A percentile compares a stretch with the other conserved stretches of the same genome.
phyloP scores from a whole-genome alignment of 768 basidiomycete genomes.

The Trametopsis cervina region DNA sequence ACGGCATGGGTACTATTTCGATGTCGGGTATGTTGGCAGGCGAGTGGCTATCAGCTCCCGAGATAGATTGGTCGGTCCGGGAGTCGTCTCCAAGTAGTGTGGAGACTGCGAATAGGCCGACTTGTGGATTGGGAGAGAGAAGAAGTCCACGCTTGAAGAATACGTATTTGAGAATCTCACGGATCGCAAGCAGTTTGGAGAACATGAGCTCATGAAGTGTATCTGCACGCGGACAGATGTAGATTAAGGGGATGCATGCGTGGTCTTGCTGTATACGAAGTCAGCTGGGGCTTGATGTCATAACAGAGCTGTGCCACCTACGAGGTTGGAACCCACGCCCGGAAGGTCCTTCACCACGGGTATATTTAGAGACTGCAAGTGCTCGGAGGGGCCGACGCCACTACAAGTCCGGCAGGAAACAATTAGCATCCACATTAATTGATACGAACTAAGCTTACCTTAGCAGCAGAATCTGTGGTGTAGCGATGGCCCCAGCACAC shows the following conservation, averaged over 20 bases:
- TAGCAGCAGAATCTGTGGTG: constrained; percentile 8
- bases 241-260: constrained; percentile 2
- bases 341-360: constrained; percentile 25
- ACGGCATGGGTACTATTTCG: constrained; percentile 4
- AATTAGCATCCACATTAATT: not conserved
- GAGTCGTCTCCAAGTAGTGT: constrained; percentile 5
- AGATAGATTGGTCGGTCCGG: not conserved
- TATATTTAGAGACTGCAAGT: constrained; percentile 26
- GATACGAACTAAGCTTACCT: constrained; percentile 3
- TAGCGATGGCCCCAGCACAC: constrained; percentile 9
- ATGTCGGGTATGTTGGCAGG: constrained; percentile 10
- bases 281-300: not conserved
- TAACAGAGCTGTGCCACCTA: constrained; percentile 9
- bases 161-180: constrained; percentile 7
- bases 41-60: not conserved
- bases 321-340: constrained; percentile 29
- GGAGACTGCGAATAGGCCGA: constrained; percentile 8
- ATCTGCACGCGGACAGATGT: constrained; percentile 4
- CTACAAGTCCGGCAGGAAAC: constrained; percentile 10
- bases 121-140: constrained; percentile 2
- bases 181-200: not conserved
- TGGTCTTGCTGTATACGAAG: constrained; percentile 10
- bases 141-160: constrained; percentile 6
- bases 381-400: constrained; percentile 37
- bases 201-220: constrained; percentile 4